Evolutionary conservation across 192 early-diverging fungal species (phyloP), one percentile per base, ranked within the genome.

Genomic region (Umbelopsis sp.): DNA sequence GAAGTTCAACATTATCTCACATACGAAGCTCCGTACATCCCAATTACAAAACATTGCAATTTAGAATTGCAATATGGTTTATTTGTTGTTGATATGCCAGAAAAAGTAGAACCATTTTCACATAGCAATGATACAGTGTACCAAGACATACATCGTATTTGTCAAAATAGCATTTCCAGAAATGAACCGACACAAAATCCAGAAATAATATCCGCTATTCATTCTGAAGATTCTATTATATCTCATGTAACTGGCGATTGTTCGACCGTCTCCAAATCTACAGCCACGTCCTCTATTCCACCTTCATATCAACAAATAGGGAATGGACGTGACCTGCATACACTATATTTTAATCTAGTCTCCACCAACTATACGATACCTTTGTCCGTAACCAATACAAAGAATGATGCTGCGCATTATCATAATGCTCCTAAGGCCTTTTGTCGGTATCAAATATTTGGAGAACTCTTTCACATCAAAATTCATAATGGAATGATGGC

Each of bases 81-180:
- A 49, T 77, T 77, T 62, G 67, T 77, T 29, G 65, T 67, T 24
- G 65, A 54, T 29, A 77, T 77, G 70, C 70, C 75, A 45, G 20
- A 69, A 45, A 70, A 20, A 49, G 8, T 41, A 11, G 38, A 41
- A 41, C 12, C 38, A 0, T 11, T 11, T 41, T 41, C 12, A 41
- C 38, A 41, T 11, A 41, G 12, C 38, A 41, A 3, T 6, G 8
- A 41, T 41, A 41, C 38, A 41, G 12, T 41, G 7, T 5, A 41
- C 12, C 38, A 6, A 41, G 8, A 41, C 7, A 41, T 41, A 41
- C 5, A 11, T 11, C 5, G 0, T 11, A 41, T 6, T 41, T 6
- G 38, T 41, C 8, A 6, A 11, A 41, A 41, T 6, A 11, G 12
- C 38, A 6, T 11, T 4, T 41, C 38, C 1, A 41, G 7, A 11